Evolutionary conservation across 140 eudicot species (phyloP).

Genomic region (Cichorium intybus): DNA sequence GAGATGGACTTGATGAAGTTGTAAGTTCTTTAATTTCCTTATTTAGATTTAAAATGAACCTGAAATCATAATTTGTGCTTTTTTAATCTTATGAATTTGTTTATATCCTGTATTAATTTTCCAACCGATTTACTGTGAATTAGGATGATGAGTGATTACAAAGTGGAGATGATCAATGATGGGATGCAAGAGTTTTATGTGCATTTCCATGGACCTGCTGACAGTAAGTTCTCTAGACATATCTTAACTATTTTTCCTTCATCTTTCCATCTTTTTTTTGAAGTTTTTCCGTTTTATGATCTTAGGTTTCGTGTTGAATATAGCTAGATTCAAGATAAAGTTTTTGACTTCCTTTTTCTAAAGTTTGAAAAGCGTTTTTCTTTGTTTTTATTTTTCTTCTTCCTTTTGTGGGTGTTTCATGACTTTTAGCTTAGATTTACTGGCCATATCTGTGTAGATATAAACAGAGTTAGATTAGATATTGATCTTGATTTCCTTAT

Average conservation of each 20-base stretch:
- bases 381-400: not conserved
- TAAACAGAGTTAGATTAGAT: constrained; percentile 6
- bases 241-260: constrained; percentile 24
- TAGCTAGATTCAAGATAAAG: constrained; percentile 11
- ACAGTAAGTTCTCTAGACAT: constrained; percentile 51
- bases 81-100: not conserved
- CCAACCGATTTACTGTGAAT: constrained; percentile 8
- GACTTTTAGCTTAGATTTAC: not conserved
- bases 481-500: constrained; percentile 6
- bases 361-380: not conserved
- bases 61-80: not conserved
- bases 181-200: constrained; percentile 97
- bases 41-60: not conserved
- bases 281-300: constrained; percentile 19
- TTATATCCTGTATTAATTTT: not conserved
- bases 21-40: constrained; percentile 42
- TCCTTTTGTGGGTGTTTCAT: constrained; percentile 17
- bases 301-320: constrained; percentile 19
- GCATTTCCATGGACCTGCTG: constrained; percentile 87
- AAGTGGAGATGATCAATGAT: constrained; percentile 97
- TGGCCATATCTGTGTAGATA: not conserved
- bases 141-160: constrained; percentile 99
- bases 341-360: constrained; percentile 9
- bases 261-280: not conserved
- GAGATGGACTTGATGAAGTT: constrained; percentile 98